A percentile compares a stretch with the other conserved stretches of the same genome.
Evolutionary conservation across 345 rosid genomes (phyloP).

Genomic region (Carallia pectinifolia): DNA sequence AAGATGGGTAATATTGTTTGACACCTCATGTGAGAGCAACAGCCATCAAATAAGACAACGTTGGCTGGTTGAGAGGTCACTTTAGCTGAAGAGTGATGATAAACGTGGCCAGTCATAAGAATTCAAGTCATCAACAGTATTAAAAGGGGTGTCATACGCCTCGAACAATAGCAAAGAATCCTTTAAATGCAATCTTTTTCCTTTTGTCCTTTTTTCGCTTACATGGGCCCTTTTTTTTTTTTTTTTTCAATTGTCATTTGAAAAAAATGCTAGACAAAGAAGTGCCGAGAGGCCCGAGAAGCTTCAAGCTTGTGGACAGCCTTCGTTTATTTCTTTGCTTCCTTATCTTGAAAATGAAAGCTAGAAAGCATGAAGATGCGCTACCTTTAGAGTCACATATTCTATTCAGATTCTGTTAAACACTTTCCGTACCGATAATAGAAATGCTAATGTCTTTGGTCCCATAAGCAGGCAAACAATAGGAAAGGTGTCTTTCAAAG

Average conservation of each 20-base stretch:
- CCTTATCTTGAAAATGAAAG: slow-evolving; percentile 28
- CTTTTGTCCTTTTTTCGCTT: background rate
- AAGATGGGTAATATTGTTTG: slow-evolving; percentile 1
- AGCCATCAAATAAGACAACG: slow-evolving; percentile 18
- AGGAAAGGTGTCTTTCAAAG: background rate
- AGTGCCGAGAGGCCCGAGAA: background rate
- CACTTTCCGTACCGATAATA: too few relatives aligned
- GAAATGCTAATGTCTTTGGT: too few relatives aligned
- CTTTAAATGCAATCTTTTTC: background rate
- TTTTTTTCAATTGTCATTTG: too few relatives aligned
- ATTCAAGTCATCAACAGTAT: background rate
- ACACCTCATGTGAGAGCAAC: slow-evolving; percentile 23
- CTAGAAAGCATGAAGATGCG: slow-evolving; percentile 6
- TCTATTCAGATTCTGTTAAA: background rate
- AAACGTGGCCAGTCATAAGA: slow-evolving; percentile 8
- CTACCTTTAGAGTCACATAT: slow-evolving; percentile 18
- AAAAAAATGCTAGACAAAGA: too few relatives aligned
- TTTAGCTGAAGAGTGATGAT: slow-evolving; percentile 23
- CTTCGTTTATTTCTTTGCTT: slow-evolving; percentile 8
- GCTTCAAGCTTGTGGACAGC: slow-evolving; percentile 20
- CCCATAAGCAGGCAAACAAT: background rate
- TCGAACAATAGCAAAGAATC: background rate
- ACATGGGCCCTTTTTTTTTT: too few relatives aligned
- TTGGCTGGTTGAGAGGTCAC: slow-evolving; percentile 32
- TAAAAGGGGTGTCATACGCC: background rate